Evolutionary conservation across 2,329 filamentous ascomycete genomes (phyloP).

Genomic region (Pyrenophora tritici-repentis): DNA sequence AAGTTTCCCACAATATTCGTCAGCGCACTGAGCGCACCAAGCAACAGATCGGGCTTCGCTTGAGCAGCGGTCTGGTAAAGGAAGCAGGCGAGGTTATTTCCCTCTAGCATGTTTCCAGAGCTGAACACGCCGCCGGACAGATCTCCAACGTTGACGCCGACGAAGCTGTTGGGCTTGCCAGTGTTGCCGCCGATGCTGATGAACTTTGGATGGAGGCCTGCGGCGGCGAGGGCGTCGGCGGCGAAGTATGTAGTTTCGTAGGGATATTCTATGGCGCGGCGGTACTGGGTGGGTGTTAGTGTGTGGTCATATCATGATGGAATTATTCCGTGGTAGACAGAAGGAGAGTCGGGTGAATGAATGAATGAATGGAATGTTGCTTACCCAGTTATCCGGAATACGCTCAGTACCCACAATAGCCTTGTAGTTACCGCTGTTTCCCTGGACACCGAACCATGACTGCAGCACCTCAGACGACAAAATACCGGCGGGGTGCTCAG

Average conservation of each 20-base stretch:
- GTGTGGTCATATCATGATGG: background rate
- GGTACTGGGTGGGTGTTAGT: constrained; percentile 17
- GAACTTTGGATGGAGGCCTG: constrained; percentile 29
- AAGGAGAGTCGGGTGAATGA: too few relatives aligned
- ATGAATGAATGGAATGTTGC: background rate
- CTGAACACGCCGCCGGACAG: constrained; percentile 27
- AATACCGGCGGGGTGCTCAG: constrained; percentile 20
- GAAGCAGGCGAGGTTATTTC: constrained; percentile 28
- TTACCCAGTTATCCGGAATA: constrained; percentile 29
- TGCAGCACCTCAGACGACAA: constrained; percentile 24
- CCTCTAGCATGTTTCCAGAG: constrained; percentile 15
- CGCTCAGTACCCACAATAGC: constrained; percentile 25
- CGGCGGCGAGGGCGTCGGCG: constrained; percentile 24
- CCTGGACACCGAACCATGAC: constrained; percentile 31
- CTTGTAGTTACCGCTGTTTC: constrained; percentile 18
- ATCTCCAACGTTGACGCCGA: constrained; percentile 21
- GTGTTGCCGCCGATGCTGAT: constrained; percentile 29
- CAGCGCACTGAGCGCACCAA: constrained; percentile 19
- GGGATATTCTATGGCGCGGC: constrained; percentile 27
- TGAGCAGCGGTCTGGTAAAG: constrained; percentile 25
- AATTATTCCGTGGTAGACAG: too few relatives aligned
- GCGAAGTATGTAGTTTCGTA: constrained; percentile 29
- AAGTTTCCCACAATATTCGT: constrained; percentile 20
- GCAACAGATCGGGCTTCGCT: constrained; percentile 28
- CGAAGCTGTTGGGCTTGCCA: constrained; percentile 30